Evolutionary conservation across 1,284 basidiomycete genomes (phyloP), one percentile per base, ranked within the genome.

Genomic region (Trichosporon faecale): DNA sequence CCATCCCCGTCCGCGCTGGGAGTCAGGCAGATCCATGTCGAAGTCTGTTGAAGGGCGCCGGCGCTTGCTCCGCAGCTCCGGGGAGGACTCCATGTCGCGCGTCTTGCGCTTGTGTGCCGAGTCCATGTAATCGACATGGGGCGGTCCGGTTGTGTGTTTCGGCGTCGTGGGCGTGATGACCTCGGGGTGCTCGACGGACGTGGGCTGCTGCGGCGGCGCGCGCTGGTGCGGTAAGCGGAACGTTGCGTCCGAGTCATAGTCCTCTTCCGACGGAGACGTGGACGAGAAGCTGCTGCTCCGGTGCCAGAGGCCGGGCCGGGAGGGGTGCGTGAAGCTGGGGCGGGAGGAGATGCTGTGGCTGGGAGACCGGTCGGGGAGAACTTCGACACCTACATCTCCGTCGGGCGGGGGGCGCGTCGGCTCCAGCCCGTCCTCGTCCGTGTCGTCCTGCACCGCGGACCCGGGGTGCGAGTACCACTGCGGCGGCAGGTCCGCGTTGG

Each of bases 191-290:
- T 61, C 69, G 4, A 18, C 49, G 33, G 60, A 40, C 37, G 52
- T 46, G 33, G 66, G 27, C 29, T 46, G 21, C 21, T 44, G 66
- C 21, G 21, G 72, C 21, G n/a, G 66, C 4, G n/a, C 64, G 60
- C 44, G 69, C 18, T 52, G 70, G 64, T 49, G 46, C 7, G 64
- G 73, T 7, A 66, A 69, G 9, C 68, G 70, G 63, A 72, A 78
- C 3, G 75, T 76, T 18, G 70, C 72, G 68, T 81, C 80, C 8
- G 74, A 73, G 25, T 78, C 76, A 33, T 76, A 74, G 31, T 72
- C 74, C 12, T 73, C 75, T 16, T 79, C 78, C 40, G 66, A 70
- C 3, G 75, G 73, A 4, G 72, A 71, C 0, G 75, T 70, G 4
- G 76, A 74, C 7, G 76, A 72, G 27, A 75, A 75, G 3, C 75